Percentiles rank a stretch among this genome's conserved stretches.
Evolutionary conservation across 176 grass and related monocot genomes (phyloP).

Genomic region (Phyllostachys edulis): DNA sequence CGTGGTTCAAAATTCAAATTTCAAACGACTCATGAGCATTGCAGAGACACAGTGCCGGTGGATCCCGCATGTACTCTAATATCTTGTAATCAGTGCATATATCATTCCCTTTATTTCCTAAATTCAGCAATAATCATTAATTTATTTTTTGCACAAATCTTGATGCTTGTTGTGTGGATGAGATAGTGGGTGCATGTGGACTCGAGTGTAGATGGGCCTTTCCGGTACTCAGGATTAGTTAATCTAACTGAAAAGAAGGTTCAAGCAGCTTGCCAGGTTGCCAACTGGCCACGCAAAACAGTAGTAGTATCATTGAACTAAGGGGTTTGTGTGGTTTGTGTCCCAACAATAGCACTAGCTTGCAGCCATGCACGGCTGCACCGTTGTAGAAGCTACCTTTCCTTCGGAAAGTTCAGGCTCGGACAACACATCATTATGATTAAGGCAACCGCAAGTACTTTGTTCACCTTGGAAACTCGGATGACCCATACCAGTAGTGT

Average conservation of each 20-base stretch:
- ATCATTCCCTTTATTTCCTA: too few relatives aligned
- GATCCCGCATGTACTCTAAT: too few relatives aligned
- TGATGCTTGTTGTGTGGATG: too few relatives aligned
- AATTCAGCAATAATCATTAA: too few relatives aligned
- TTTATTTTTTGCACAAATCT: too few relatives aligned
- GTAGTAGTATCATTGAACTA: neutral
- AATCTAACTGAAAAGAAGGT: neutral
- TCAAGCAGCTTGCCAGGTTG: conserved; percentile 2
- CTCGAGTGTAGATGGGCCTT: too few relatives aligned
- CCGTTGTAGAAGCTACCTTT: neutral
- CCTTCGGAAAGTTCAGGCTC: neutral
- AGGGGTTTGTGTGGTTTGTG: neutral
- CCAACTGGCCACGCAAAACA: neutral
- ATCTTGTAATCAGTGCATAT: too few relatives aligned
- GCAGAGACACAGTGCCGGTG: too few relatives aligned
- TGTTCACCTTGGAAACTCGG: neutral
- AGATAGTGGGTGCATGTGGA: too few relatives aligned
- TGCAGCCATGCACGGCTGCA: neutral
- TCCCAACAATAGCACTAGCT: neutral
- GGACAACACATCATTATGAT: neutral
- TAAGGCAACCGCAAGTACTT: neutral
- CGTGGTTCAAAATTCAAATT: too few relatives aligned
- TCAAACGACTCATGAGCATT: too few relatives aligned
- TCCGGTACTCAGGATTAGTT: too few relatives aligned
- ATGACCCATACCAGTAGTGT: neutral